phyloP scores from a whole-genome alignment of 768 basidiomycete genomes.

The Paxillus involutus region DNA sequence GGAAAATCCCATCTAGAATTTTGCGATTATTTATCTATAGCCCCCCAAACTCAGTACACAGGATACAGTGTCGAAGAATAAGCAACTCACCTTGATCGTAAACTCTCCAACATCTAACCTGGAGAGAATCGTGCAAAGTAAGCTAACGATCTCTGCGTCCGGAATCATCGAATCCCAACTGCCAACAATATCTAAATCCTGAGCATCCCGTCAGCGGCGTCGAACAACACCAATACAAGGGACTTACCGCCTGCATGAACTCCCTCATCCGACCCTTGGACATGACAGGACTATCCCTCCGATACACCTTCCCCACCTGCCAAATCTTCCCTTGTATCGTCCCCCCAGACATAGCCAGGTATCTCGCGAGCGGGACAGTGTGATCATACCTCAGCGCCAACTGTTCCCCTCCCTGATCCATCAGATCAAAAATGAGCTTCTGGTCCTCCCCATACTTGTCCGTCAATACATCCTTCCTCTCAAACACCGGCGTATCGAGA shows the following conservation, averaged over 20 bases:
- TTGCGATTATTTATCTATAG: conserved; percentile 90
- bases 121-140: conserved; percentile 78
- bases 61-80: background rate
- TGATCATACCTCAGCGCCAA: conserved; percentile 94
- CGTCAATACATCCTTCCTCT: conserved; percentile 92
- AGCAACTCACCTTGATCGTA: conserved; percentile 75
- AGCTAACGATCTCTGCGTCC: conserved; percentile 85
- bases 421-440: conserved; percentile 96
- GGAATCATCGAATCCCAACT: conserved; percentile 96
- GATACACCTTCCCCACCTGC: conserved; percentile 99
- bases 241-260: conserved; percentile 90
- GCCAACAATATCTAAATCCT: conserved; percentile 97
- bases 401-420: conserved; percentile 97
- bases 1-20: conserved; percentile 95
- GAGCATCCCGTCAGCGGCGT: background rate
- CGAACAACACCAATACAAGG: background rate
- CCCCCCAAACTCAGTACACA: background rate
- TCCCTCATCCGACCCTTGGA: conserved; percentile 98
- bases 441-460: conserved; percentile 98
- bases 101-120: conserved; percentile 92
- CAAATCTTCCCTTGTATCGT: conserved; percentile 81
- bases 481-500: conserved; percentile 98
- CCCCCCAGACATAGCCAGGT: conserved; percentile 94
- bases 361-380: conserved; percentile 94
- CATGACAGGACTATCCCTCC: conserved; percentile 96